Conservation (phyloP, 2,329 filamentous ascomycete genomes). For the Epichloe gansuensis region DNA sequence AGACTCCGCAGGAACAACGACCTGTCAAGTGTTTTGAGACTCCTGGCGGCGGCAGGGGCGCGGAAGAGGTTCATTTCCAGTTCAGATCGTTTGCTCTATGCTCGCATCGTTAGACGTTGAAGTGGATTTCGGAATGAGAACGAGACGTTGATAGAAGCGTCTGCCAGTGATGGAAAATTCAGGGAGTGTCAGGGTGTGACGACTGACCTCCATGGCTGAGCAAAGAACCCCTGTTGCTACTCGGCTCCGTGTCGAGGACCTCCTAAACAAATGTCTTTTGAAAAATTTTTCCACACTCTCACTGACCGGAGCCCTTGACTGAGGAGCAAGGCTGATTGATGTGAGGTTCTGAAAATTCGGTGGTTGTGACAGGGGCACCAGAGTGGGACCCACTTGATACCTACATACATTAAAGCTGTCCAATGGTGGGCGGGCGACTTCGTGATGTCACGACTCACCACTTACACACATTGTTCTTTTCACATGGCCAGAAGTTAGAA, state of each 20-base stretch:
- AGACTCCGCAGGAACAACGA: constrained; percentile 69
- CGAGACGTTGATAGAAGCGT: not conserved
- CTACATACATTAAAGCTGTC: not conserved
- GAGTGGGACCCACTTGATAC: not conserved
- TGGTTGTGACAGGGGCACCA: too few relatives aligned
- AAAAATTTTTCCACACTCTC: not conserved
- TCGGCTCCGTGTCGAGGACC: not conserved
- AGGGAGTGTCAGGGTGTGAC: not conserved
- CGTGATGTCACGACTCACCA: constrained; percentile 4
- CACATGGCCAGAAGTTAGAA: not conserved
- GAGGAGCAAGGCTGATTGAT: too few relatives aligned
- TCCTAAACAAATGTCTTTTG: not conserved
- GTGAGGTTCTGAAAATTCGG: too few relatives aligned
- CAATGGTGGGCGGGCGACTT: not conserved
- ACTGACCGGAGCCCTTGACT: not conserved
- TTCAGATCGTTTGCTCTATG: constrained; percentile 11
- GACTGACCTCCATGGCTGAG: constrained; percentile 18
- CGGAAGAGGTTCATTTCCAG: constrained; percentile 50
- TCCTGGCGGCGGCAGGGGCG: constrained; percentile 62
- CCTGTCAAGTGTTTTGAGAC: constrained; percentile 69
- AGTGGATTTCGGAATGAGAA: not conserved
- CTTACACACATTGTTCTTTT: not conserved
- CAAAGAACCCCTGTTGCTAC: not conserved
- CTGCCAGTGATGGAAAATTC: not conserved
- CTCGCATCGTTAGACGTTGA: not conserved